A percentile compares a stretch with the other conserved stretches of the same genome.
These are phyloP conservation scores for Sanghuangporus baumii DNA, from an alignment of 1,284 basidiomycete species.

Conservation along the genomic window DNA sequence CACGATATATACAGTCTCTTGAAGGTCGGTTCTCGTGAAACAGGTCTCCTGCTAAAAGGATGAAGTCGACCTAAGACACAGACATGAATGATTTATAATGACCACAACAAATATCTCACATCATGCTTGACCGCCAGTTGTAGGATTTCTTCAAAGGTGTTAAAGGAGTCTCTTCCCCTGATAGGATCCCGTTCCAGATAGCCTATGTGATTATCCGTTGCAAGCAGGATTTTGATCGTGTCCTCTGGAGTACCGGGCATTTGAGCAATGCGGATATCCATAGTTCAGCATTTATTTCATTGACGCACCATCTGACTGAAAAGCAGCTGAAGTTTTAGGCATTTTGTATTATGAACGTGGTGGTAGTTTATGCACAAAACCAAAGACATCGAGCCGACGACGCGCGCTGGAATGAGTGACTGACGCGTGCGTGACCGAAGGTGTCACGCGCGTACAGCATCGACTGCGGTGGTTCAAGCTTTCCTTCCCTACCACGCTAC, in stretches of 20 bases:
- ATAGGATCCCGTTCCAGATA: constrained; percentile 94
- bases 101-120: constrained; percentile 38
- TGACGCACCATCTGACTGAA: background rate
- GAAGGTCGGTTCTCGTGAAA: constrained; percentile 98
- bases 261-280: background rate
- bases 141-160: constrained; percentile 92
- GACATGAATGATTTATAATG: background rate
- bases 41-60: constrained; percentile 91
- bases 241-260: constrained; percentile 47
- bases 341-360: background rate
- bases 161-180: constrained; percentile 91
- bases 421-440: background rate
- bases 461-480: background rate
- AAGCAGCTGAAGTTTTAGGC: background rate
- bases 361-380: background rate
- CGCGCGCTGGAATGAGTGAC: background rate
- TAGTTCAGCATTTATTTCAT: background rate
- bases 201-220: constrained; percentile 95
- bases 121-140: constrained; percentile 86
- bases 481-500: background rate
- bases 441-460: background rate
- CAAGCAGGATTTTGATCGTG: constrained; percentile 80
- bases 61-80: constrained; percentile 75
- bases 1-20: constrained; percentile 83
- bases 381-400: background rate